phyloP scores from a whole-genome alignment of 2,329 filamentous ascomycete genomes.

The Phaeoacremonium minimum region DNA sequence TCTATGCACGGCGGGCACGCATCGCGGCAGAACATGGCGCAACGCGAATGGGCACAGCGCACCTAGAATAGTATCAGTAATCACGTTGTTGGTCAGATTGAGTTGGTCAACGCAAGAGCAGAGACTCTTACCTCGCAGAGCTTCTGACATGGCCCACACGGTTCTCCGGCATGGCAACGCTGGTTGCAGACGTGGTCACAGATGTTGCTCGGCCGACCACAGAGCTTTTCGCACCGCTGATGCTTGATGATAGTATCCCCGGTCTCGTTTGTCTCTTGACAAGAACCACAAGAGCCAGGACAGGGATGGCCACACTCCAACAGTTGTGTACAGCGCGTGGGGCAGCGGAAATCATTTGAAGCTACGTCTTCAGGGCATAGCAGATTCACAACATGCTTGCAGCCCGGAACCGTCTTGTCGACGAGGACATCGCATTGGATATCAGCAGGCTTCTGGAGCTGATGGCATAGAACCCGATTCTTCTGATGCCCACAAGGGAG shows the following conservation, averaged over 20 bases:
- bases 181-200: conserved; percentile 52
- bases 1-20: conserved; percentile 59
- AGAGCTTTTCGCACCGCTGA: conserved; percentile 40
- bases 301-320: conserved; percentile 59
- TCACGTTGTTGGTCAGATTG: too few relatives aligned
- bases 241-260: conserved; percentile 32
- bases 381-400: conserved; percentile 47
- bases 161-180: conserved; percentile 44
- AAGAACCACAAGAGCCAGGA: conserved; percentile 40
- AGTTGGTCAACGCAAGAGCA: too few relatives aligned
- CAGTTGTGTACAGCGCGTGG: conserved; percentile 33
- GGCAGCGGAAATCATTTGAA: too few relatives aligned
- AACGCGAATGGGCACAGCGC: conserved; percentile 51
- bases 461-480: conserved; percentile 27
- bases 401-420: conserved; percentile 44
- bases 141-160: conserved; percentile 41
- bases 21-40: conserved; percentile 51
- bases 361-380: too few relatives aligned
- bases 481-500: conserved; percentile 37
- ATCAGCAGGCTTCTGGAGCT: conserved; percentile 33
- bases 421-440: conserved; percentile 47
- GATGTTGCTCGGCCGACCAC: conserved; percentile 43
- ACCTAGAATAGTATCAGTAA: too few relatives aligned
- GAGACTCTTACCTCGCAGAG: too few relatives aligned
- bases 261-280: conserved; percentile 31